phyloP scores from a whole-genome alignment of 2,329 filamentous ascomycete genomes.

The Arthrinium puccinioides region DNA sequence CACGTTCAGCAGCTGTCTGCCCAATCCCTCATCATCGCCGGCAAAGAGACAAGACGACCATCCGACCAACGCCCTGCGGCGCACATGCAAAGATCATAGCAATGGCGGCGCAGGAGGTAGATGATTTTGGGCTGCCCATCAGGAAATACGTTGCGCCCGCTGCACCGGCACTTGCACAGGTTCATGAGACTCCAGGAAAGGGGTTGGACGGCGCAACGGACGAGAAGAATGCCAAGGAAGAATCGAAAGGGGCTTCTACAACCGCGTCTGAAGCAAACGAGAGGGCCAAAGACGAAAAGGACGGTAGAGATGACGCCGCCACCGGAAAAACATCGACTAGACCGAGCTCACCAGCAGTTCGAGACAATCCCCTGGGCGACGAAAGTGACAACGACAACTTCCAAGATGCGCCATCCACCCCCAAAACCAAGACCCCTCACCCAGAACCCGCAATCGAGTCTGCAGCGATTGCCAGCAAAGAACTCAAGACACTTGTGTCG shows the following conservation, averaged over 20 bases:
- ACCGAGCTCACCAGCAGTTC: no score
- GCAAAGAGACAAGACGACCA: conserved; percentile 2
- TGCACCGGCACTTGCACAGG: background rate
- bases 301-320: conserved; percentile 13
- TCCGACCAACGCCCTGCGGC: background rate
- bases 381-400: conserved; percentile 32
- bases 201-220: background rate
- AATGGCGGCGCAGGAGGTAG: conserved; percentile 41
- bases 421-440: conserved; percentile 13
- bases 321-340: no score
- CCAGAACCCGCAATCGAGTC: conserved; percentile 8
- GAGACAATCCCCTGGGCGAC: no score
- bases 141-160: conserved; percentile 35
- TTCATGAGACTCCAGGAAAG: no score
- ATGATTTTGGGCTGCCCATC: conserved; percentile 67
- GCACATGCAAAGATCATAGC: conserved; percentile 11
- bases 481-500: conserved; percentile 16
- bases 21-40: conserved; percentile 14
- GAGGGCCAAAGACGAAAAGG: conserved; percentile 7
- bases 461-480: conserved; percentile 11
- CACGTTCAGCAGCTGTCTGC: no score
- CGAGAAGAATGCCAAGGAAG: background rate
- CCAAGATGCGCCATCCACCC: conserved; percentile 28
- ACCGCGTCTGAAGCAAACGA: background rate
- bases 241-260: background rate